Conservation (phyloP, 148 eudicot genomes). For the Cornus florida region DNA sequence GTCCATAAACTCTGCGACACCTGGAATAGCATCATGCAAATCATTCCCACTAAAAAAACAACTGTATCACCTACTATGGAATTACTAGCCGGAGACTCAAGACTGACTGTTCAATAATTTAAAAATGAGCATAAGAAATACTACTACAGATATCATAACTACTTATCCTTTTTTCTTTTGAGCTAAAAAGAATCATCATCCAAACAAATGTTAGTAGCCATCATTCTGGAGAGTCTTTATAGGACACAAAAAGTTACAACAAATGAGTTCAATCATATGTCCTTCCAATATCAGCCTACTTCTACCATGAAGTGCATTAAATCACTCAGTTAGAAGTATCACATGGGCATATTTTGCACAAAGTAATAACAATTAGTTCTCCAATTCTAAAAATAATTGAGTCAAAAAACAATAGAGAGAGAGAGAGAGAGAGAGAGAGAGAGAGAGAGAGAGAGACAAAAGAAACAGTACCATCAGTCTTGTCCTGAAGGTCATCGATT, state of each 20-base stretch:
- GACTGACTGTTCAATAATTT: not conserved
- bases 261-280: not conserved
- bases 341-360: not conserved
- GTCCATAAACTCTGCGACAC: constrained; percentile 29
- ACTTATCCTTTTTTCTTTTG: not conserved
- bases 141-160: not conserved
- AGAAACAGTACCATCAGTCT: constrained; percentile 57
- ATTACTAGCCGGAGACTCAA: not conserved
- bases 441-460: not conserved
- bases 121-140: constrained; percentile 9
- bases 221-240: not conserved
- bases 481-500: constrained; percentile 51
- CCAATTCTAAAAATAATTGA: not conserved
- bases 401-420: not conserved
- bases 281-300: not conserved
- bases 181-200: not conserved
- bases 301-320: not conserved
- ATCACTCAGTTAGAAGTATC: not conserved
- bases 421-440: no score
- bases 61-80: not conserved
- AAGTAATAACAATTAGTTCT: not conserved
- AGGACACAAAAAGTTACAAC: not conserved
- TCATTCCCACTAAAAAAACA: constrained; percentile 40
- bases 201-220: not conserved
- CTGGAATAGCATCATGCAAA: constrained; percentile 37